Evolutionary conservation across 495 filamentous ascomycete genomes (phyloP).

Genomic region (Extremus antarcticus): DNA sequence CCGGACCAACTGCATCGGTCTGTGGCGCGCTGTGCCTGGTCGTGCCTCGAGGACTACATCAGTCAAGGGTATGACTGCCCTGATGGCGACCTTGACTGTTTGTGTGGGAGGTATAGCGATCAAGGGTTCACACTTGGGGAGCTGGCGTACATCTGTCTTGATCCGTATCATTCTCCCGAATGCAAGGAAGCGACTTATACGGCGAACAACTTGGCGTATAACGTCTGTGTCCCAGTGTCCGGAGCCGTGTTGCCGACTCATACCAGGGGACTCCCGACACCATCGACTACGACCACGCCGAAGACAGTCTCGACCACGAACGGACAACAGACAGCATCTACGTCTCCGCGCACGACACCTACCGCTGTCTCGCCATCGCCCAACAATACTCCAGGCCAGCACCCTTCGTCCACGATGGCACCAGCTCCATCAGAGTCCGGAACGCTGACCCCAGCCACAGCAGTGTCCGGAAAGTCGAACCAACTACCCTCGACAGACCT

Average conservation of each 20-base stretch:
- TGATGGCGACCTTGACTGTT: conserved; percentile 5
- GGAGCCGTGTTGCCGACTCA: conserved; percentile 16
- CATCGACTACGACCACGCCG: not conserved
- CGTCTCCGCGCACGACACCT: not conserved
- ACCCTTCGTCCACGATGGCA: not conserved
- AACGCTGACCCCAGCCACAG: not conserved
- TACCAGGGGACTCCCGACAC: conserved; percentile 8
- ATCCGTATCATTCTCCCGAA: conserved; percentile 12
- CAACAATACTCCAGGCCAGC: too few relatives aligned
- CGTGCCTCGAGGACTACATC: conserved; percentile 11
- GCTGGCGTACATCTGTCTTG: conserved; percentile 17
- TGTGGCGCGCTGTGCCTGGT: conserved; percentile 11
- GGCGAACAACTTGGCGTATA: conserved; percentile 6
- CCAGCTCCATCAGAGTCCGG: not conserved
- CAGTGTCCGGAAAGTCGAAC: not conserved
- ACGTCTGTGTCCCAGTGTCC: conserved; percentile 9
- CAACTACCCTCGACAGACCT: conserved; percentile 5
- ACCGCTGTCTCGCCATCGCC: not conserved
- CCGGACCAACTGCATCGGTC: conserved; percentile 4
- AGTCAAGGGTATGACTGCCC: conserved; percentile 2
- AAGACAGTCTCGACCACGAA: not conserved
- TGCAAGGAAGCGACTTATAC: conserved; percentile 1
- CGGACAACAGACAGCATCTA: not conserved
- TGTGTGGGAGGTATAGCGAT: conserved; percentile 17
- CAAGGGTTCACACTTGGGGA: conserved; percentile 21